phyloP scores from a whole-genome alignment of 768 basidiomycete species.

The Tubosaeta sp. region DNA sequence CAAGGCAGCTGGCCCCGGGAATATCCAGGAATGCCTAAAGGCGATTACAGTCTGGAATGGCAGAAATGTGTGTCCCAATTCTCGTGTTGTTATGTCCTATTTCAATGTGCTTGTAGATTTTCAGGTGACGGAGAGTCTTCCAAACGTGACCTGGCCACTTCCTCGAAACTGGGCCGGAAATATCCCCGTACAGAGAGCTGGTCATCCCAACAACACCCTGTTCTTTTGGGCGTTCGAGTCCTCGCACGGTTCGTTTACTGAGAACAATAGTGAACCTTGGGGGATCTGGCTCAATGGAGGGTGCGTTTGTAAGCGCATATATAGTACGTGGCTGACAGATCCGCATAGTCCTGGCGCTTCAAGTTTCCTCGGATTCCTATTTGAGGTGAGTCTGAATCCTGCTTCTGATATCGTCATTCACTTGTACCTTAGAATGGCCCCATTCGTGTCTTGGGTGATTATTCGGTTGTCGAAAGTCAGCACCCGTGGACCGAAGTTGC shows the following conservation, averaged over 20 bases:
- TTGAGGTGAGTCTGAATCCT: conserved; percentile 43
- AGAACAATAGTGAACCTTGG: conserved; percentile 49
- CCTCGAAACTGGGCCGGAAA: conserved; percentile 58
- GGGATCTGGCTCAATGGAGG: conserved; percentile 76
- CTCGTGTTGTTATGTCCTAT: not conserved
- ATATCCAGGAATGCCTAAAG: conserved; percentile 40
- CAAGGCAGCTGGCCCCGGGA: conserved; percentile 31
- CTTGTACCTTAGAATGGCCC: conserved; percentile 63
- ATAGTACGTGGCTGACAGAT: not conserved
- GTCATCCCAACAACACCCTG: conserved; percentile 61
- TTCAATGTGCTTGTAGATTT: conserved; percentile 41
- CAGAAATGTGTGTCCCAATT: conserved; percentile 46
- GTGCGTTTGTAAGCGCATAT: conserved; percentile 30
- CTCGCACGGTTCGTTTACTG: conserved; percentile 51
- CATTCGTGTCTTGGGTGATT: conserved; percentile 51
- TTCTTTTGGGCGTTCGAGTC: conserved; percentile 66
- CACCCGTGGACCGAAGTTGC: conserved; percentile 57
- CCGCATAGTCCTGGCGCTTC: conserved; percentile 67
- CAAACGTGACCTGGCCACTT: conserved; percentile 52
- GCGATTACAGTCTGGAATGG: conserved; percentile 55
- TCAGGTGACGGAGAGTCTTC: conserved; percentile 48
- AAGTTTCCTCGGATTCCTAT: conserved; percentile 58
- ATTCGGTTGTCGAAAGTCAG: conserved; percentile 45
- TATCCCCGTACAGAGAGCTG: conserved; percentile 53
- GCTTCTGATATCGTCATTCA: conserved; percentile 14